A percentile compares a stretch with the other conserved stretches of the same genome.
These are phyloP conservation scores for Kwoniella sp. DNA, from an alignment of 768 basidiomycete genomes.

Conservation along the genomic window DNA sequence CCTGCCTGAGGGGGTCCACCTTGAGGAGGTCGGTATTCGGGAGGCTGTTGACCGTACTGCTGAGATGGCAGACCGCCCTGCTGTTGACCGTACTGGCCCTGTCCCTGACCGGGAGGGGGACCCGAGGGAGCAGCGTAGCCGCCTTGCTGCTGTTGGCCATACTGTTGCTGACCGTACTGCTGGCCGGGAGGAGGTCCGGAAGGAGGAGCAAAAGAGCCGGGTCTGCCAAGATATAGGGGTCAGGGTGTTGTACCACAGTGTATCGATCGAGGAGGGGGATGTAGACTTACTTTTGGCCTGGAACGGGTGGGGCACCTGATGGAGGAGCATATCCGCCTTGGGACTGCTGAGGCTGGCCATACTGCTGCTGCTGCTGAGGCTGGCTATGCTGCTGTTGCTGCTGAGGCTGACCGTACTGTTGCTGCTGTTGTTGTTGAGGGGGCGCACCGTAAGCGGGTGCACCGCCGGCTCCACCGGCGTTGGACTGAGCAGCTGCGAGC, in stretches of 20 bases:
- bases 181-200: constrained; percentile 35
- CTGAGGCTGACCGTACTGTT: constrained; percentile 23
- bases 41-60: constrained; percentile 48
- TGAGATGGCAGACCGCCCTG: constrained; percentile 27
- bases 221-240: constrained; percentile 10
- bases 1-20: constrained; percentile 25
- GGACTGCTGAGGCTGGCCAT: constrained; percentile 17
- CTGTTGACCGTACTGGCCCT: constrained; percentile 22
- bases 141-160: constrained; percentile 24
- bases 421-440: constrained; percentile 22
- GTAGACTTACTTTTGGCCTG: constrained; percentile 21
- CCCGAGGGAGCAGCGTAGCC: constrained; percentile 25
- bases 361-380: constrained; percentile 25
- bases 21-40: constrained; percentile 37
- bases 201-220: constrained; percentile 36
- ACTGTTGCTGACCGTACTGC: constrained; percentile 29
- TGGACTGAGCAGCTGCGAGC: constrained; percentile 40
- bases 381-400: constrained; percentile 29
- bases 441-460: constrained; percentile 24
- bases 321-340: constrained; percentile 19
- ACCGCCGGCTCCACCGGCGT: constrained; percentile 25
- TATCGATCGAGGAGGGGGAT: neutral
- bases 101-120: constrained; percentile 22
- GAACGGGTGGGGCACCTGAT: constrained; percentile 25
- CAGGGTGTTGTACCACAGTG: constrained; percentile 7